Conservation (phyloP, 148 eudicot species). For the Persicaria maculosa region DNA sequence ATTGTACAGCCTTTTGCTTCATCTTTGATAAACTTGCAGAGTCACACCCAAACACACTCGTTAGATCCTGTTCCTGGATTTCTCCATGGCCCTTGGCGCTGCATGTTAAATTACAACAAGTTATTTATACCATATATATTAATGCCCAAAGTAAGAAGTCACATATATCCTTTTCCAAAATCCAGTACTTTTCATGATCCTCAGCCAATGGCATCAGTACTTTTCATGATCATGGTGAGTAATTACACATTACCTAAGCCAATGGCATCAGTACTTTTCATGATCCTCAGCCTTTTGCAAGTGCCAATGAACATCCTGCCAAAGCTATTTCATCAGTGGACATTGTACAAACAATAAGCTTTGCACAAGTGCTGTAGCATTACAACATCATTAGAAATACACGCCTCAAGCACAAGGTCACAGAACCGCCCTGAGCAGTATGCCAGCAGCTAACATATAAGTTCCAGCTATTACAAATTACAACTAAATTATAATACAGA, state of each 20-base stretch:
- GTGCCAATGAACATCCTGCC: conserved; percentile 23
- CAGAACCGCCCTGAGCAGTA: too few species aligned
- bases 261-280: conserved; percentile 29
- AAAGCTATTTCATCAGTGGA: not conserved
- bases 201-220: conserved; percentile 26
- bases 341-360: not conserved
- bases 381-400: too few species aligned
- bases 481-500: too few species aligned
- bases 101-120: not conserved
- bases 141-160: not conserved
- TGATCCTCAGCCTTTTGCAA: conserved; percentile 24
- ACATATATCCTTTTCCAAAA: not conserved
- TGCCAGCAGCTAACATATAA: too few species aligned
- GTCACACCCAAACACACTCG: too few species aligned
- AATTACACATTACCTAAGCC: conserved; percentile 18
- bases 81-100: conserved; percentile 36
- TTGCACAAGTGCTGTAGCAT: not conserved
- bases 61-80: conserved; percentile 22
- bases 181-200: not conserved
- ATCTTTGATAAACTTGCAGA: not conserved
- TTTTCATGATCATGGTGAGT: conserved; percentile 19
- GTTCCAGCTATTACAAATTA: not conserved
- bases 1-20: not conserved
- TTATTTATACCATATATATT: not conserved
- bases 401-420: too few species aligned